phyloP scores from a whole-genome alignment of 2,329 filamentous ascomycete species.

The Cytospora mali region DNA sequence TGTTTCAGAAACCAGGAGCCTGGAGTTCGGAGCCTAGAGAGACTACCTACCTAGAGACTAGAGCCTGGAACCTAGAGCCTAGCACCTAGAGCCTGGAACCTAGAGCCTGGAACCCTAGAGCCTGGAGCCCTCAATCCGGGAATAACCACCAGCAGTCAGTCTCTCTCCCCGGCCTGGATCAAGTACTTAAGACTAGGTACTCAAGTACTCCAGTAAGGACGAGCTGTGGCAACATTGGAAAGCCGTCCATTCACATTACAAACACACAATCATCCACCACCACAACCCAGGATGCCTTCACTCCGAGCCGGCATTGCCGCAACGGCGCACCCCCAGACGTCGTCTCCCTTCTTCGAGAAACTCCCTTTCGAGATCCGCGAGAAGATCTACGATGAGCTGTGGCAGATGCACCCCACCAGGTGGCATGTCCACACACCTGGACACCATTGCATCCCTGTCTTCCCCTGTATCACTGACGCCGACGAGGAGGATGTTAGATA shows the following conservation, averaged over 20 bases:
- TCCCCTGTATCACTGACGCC: constrained; percentile 30
- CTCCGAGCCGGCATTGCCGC: constrained; percentile 37
- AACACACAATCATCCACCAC: neutral
- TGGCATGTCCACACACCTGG: constrained; percentile 31
- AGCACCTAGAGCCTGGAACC: too few relatives aligned
- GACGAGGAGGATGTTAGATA: constrained; percentile 25
- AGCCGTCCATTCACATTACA: neutral
- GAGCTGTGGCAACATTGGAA: too few relatives aligned
- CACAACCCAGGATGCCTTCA: constrained; percentile 10
- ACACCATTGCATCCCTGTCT: constrained; percentile 20
- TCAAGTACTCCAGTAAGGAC: too few relatives aligned
- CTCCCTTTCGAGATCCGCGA: constrained; percentile 38
- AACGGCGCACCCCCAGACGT: constrained; percentile 52
- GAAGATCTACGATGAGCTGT: constrained; percentile 37
- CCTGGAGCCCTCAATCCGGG: too few relatives aligned
- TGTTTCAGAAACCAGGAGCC: neutral
- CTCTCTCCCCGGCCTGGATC: too few relatives aligned
- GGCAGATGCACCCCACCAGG: constrained; percentile 29
- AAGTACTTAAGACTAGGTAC: too few relatives aligned
- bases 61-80: too few relatives aligned
- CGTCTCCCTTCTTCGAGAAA: constrained; percentile 34
- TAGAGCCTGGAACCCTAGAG: too few relatives aligned
- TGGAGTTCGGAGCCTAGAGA: too few relatives aligned
- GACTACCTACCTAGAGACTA: too few relatives aligned
- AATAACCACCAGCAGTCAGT: too few relatives aligned